Evolutionary conservation across 352 stramenopile species (phyloP).

Genomic region (Phytophthora parvispora): DNA sequence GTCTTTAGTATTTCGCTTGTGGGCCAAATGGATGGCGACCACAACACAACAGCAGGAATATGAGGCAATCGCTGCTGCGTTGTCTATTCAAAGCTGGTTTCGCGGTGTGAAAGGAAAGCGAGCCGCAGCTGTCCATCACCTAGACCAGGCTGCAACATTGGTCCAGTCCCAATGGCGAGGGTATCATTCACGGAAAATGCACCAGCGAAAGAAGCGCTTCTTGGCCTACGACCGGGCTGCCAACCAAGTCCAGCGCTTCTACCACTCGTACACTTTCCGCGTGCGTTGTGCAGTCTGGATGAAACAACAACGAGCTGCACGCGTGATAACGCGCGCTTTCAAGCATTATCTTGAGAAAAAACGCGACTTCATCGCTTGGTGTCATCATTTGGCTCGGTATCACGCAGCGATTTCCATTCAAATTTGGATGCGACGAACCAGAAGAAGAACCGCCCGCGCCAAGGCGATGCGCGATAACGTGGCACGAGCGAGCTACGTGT

Average conservation of each 20-base stretch:
- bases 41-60: slow-evolving; percentile 33
- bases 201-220: slow-evolving; percentile 46
- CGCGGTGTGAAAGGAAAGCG: slow-evolving; percentile 40
- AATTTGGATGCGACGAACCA: slow-evolving; percentile 50
- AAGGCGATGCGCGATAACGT: slow-evolving; percentile 15
- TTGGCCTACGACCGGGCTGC: slow-evolving; percentile 43
- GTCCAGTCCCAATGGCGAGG: slow-evolving; percentile 66
- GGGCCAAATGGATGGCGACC: slow-evolving; percentile 41
- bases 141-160: slow-evolving; percentile 35
- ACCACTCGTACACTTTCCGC: slow-evolving; percentile 46
- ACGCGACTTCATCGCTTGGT: slow-evolving; percentile 50
- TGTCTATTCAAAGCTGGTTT: slow-evolving; percentile 69
- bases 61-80: slow-evolving; percentile 53
- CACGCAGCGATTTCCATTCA: slow-evolving; percentile 69
- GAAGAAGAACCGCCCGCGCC: slow-evolving; percentile 31
- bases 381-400: slow-evolving; percentile 54
- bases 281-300: slow-evolving; percentile 38
- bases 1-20: slow-evolving; percentile 32
- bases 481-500: slow-evolving; percentile 21
- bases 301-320: slow-evolving; percentile 39
- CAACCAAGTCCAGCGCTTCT: slow-evolving; percentile 48
- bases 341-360: slow-evolving; percentile 46
- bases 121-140: slow-evolving; percentile 22
- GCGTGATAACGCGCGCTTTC: slow-evolving; percentile 49
- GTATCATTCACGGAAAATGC: slow-evolving; percentile 57